Evolutionary conservation across 257 asterid species (phyloP), one percentile per base, ranked within the genome.

Genomic region (Ocimum tenuiflorum): DNA sequence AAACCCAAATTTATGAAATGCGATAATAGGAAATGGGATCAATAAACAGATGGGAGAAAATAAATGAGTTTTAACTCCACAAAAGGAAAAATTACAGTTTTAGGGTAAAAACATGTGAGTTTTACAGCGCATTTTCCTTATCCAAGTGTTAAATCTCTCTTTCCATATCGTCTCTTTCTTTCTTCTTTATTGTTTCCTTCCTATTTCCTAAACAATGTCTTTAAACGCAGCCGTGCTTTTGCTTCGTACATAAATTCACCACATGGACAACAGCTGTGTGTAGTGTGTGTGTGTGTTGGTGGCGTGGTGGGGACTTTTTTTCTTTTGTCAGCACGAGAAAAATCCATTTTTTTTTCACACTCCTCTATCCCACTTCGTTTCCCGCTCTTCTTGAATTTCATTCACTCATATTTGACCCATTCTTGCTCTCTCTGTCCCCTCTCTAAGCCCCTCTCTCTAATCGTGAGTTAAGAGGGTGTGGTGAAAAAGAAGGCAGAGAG

Each of bases 321-420:
- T 71, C 73, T 73, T 80, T 85, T 79, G 80, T 79, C 86, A 82
- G 83, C 83, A 75, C 84, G 72, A 85, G 84, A 82, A 80, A 76
- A 77, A 63, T 70, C 80, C 63, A 49, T 57, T 62, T 48, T 69
- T 69, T 63, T 63, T 59, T 74, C 59, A 48, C 48, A 60, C 67
- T 55, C 85, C 4, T 12, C 0, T 45, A n/a, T 62, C 17, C 63
- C 68, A 64, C 77, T 72, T 55, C 60, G 42, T 78, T 86, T 91
- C 94, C 96, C 96, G 95, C 98, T 86, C 86, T 59, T 69, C 82
- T 82, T 83, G 78, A 80, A 84, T 79, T 82, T 77, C 66, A 72
- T 79, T 70, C 66, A 66, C 70, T 76, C 68, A 65, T 71, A 53
- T 72, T 74, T 75, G 71, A 60, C 76, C 77, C 80, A 23, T 22